A percentile compares a stretch with the other conserved stretches of the same genome.
phyloP scores from a whole-genome alignment of 345 rosid species.

The Aurinia saxatilis region DNA sequence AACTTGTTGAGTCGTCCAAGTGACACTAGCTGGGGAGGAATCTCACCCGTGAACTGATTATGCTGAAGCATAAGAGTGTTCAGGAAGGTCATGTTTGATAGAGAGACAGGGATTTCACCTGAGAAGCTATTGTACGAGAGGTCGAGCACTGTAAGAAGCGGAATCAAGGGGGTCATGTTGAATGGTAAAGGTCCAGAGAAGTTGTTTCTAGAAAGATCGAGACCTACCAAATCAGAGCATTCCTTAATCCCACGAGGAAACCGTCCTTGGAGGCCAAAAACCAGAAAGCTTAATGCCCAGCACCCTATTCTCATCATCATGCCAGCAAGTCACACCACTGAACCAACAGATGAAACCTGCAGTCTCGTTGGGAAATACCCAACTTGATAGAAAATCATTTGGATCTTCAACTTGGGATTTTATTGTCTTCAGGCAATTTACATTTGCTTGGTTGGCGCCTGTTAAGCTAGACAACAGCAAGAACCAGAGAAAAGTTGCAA shows the following conservation, averaged over 20 bases:
- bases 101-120: conserved; percentile 35
- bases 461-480: too few species aligned
- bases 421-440: conserved; percentile 42
- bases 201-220: conserved; percentile 61
- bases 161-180: conserved; percentile 16
- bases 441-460: conserved; percentile 28
- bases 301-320: conserved; percentile 70
- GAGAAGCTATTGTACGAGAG: conserved; percentile 63
- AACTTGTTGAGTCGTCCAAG: conserved; percentile 43
- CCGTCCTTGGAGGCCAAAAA: conserved; percentile 53
- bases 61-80: conserved; percentile 55
- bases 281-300: conserved; percentile 47
- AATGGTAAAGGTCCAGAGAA: conserved; percentile 50
- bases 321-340: conserved; percentile 77
- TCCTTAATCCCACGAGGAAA: conserved; percentile 49
- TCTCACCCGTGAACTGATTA: conserved; percentile 47
- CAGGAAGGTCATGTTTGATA: conserved; percentile 40
- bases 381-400: conserved; percentile 29
- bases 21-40: conserved; percentile 38
- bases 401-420: conserved; percentile 45
- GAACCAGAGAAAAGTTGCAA: too few species aligned
- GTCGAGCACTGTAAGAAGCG: conserved; percentile 30
- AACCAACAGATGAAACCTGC: conserved; percentile 61
- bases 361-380: conserved; percentile 49
- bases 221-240: conserved; percentile 41